Evolutionary conservation across 352 stramenopile genomes (phyloP).

Genomic region (Phytopythium vexans): DNA sequence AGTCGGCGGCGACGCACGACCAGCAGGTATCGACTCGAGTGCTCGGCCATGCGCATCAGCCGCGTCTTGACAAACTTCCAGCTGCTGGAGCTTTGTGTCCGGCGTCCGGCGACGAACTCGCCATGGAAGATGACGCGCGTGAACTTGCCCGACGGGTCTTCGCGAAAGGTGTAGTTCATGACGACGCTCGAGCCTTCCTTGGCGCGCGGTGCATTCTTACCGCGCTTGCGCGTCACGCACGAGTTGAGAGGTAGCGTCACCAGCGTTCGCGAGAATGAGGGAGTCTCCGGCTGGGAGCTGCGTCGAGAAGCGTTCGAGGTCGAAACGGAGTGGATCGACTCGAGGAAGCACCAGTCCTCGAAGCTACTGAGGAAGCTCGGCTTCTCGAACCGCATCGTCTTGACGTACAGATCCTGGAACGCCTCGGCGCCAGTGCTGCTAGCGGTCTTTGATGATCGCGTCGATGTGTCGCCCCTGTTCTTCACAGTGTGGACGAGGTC

Average conservation of each 20-base stretch:
- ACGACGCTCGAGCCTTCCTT: conserved; percentile 35
- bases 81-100: background rate
- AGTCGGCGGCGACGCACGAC: conserved; percentile 42
- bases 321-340: conserved; percentile 21
- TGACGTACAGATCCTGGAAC: conserved; percentile 24
- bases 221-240: conserved; percentile 11
- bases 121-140: conserved; percentile 42
- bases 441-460: conserved; percentile 1
- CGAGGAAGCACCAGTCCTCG: conserved; percentile 42
- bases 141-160: conserved; percentile 21
- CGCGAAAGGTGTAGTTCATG: conserved; percentile 42
- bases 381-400: conserved; percentile 35
- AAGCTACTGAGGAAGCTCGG: conserved; percentile 29
- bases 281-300: conserved; percentile 1
- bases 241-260: conserved; percentile 3
- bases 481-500: conserved; percentile 29
- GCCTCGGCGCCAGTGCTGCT: background rate
- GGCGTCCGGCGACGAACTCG: conserved; percentile 25
- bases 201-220: conserved; percentile 4
- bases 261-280: conserved; percentile 2
- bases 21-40: conserved; percentile 27
- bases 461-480: too few species aligned
- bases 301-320: background rate
- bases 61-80: conserved; percentile 12
- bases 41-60: conserved; percentile 17